Base-by-base conservation (phyloP, 306 rosid genomes). In the Canavalia ensiformis region DNA sequence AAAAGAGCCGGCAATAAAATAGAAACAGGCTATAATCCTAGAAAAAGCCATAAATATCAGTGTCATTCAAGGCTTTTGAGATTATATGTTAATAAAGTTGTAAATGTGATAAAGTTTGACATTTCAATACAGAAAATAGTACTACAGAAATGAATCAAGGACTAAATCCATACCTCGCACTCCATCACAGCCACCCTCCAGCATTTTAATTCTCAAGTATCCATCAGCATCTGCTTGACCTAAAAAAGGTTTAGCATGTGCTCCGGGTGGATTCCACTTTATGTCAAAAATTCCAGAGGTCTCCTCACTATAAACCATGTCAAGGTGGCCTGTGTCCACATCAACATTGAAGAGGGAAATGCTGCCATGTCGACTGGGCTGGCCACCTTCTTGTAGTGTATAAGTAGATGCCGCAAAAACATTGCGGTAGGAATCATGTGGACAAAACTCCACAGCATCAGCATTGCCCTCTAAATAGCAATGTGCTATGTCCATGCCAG, bases 191-290 rank as follows among this genome's bases (percentile, higher is more conserved):
- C 72, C 60, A 56, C 69, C 62, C 72, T 75, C 79, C 4, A 95
- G 91, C 81, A 67, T 65, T 56, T 80, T 91, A 73, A 90, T 86
- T 87, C 87, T 89, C 92, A 95, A 78, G 92, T 74, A 89, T 42
- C 97, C 99, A 85, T 93, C 91, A 55, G 97, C 94, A 86, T 87
- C 93, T 8, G 93, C 99, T 87, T 86, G 94, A 80, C 89, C 97
- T 75, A 93, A 89, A 81, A 88, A 81, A 67, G 90, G 91, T 83
- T 83, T 74, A 4, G 10, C 62, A 66, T 83, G 67, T n/a, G 60
- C 88, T 56, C 84, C 82, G 3, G 82, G 84, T 1, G 94, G 89
- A 68, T 84, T 91, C 97, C 92, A 95, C 84, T 85, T 90, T 44
- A 93, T 88, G 85, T 89, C 94, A 29, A 95, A 89, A 10, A 93